Evolutionary conservation across 306 rosid species (phyloP), one percentile per base, ranked within the genome.

Genomic region (Citrullus colocynthis): DNA sequence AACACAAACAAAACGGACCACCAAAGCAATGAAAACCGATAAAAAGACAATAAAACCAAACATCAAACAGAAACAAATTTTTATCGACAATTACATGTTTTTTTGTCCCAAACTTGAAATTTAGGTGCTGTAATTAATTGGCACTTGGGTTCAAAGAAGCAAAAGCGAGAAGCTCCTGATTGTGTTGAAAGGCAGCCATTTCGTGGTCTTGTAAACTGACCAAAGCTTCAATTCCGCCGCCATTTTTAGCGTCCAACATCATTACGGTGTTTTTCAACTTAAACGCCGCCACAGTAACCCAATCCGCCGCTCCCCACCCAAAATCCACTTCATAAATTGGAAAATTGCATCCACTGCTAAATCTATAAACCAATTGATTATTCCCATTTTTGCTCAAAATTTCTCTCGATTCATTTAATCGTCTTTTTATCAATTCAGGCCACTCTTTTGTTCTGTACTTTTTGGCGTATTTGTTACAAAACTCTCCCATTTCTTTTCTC

Each of bases 261-360:
- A 78, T 30, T 5, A 82, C 32, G 1, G 51, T 28, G n/a, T 82
- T 82, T 66, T 74, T 78, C 28, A 72, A 0, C 49, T 9, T 16
- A 30, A 66, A 51, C 21, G 52, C 42, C 10, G 75, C 67, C 69
- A 61, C 72, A 0, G 76, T 70, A 5, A 73, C 76, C 85, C 85
- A 84, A 17, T 9, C 44, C 21, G 87, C 82, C 45, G 61, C 37
- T 32, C 87, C 87, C 87, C 82, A 78, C 14, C 85, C 84, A 55
- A 84, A 78, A 62, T 84, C 85, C 28, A 81, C 83, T 32, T 79
- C 73, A 44, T 81, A 84, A n/a, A 84, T 9, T 3, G 81, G 81
- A 41, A 84, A 84, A 3, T 82, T 81, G 30, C 83, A 75, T 51
- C 77, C 80, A 37, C 87, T 78, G 57, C 80, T 75, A 15, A 72